Percentiles rank a stretch among this genome's conserved stretches.
These are phyloP conservation scores for Lecanicillium sp. DNA, from an alignment of 2,329 filamentous ascomycete genomes.

Conservation along the genomic window DNA sequence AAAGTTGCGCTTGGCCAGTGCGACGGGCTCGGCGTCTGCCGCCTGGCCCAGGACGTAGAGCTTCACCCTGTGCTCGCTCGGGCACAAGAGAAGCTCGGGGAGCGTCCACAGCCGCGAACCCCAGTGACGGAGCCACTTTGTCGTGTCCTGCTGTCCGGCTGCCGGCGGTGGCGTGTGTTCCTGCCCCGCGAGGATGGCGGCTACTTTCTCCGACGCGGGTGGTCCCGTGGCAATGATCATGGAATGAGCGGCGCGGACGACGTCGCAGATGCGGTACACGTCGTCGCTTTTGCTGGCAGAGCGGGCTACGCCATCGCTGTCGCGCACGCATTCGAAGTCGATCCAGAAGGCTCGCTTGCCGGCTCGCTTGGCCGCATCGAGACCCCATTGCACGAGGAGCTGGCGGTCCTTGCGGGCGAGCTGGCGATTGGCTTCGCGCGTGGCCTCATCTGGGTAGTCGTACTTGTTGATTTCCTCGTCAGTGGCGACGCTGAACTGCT, in stretches of 20 bases:
- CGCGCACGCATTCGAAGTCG: slow-evolving; percentile 36
- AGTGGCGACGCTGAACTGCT: slow-evolving; percentile 30
- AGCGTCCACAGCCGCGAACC: slow-evolving; percentile 41
- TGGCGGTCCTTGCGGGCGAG: slow-evolving; percentile 21
- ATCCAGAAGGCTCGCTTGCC: slow-evolving; percentile 37
- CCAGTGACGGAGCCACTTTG: slow-evolving; percentile 32
- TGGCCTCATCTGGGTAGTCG: slow-evolving; percentile 16
- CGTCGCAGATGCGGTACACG: slow-evolving; percentile 40
- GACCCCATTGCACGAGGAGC: slow-evolving; percentile 29
- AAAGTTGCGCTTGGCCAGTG: slow-evolving; percentile 34
- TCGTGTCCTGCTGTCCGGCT: slow-evolving; percentile 5
- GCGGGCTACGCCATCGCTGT: slow-evolving; percentile 23
- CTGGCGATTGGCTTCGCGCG: slow-evolving; percentile 15
- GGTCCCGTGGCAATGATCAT: slow-evolving; percentile 35
- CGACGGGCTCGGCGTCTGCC: slow-evolving; percentile 8
- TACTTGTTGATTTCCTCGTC: slow-evolving; percentile 16
- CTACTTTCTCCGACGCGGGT: slow-evolving; percentile 7
- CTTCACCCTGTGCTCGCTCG: slow-evolving; percentile 16
- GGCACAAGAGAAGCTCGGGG: slow-evolving; percentile 30
- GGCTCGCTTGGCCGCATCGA: slow-evolving; percentile 30
- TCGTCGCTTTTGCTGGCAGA: slow-evolving; percentile 21
- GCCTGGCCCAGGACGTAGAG: slow-evolving; percentile 14
- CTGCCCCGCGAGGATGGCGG: slow-evolving; percentile 18
- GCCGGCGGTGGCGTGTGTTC: slow-evolving; percentile 21
- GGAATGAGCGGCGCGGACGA: slow-evolving; percentile 35